Evolutionary conservation across 169 alveolate species (phyloP).

Genomic region (Sarcocystis neurona): DNA sequence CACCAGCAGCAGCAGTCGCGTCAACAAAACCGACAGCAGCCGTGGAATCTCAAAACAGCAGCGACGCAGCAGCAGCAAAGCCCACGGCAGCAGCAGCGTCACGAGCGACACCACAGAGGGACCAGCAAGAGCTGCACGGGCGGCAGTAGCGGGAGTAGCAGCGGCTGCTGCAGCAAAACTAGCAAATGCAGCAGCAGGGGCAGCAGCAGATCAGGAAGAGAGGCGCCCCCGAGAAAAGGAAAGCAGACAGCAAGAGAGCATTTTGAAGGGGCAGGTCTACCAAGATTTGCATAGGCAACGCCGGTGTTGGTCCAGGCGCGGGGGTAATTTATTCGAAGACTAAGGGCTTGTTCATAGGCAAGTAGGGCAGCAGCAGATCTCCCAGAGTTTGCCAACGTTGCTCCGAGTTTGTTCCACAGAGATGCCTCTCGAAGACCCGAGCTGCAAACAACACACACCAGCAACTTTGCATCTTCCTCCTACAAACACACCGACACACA

Average conservation of each 20-base stretch:
- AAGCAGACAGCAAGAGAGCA: too few species aligned
- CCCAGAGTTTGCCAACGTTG: slow-evolving; percentile 82
- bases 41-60: too few species aligned
- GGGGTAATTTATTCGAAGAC: slow-evolving; percentile 82
- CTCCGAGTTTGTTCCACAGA: slow-evolving; percentile 88
- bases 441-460: slow-evolving; percentile 40
- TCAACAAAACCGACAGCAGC: too few species aligned
- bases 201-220: background rate
- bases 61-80: too few species aligned
- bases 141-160: background rate
- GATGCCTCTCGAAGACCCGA: slow-evolving; percentile 80
- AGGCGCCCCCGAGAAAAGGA: background rate
- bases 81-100: too few species aligned
- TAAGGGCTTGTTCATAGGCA: slow-evolving; percentile 79
- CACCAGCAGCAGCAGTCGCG: too few species aligned
- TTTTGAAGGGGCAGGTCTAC: too few species aligned
- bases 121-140: background rate
- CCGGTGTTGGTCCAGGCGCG: slow-evolving; percentile 88
- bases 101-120: too few species aligned
- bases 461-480: too few species aligned
- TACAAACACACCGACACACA: too few species aligned
- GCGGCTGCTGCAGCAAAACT: background rate
- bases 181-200: background rate
- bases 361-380: slow-evolving; percentile 76
- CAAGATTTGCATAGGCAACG: slow-evolving; percentile 79